Evolutionary conservation across 2,329 filamentous ascomycete species (phyloP), one percentile per base, ranked within the genome.

Genomic region (Fonsecaea erecta): DNA sequence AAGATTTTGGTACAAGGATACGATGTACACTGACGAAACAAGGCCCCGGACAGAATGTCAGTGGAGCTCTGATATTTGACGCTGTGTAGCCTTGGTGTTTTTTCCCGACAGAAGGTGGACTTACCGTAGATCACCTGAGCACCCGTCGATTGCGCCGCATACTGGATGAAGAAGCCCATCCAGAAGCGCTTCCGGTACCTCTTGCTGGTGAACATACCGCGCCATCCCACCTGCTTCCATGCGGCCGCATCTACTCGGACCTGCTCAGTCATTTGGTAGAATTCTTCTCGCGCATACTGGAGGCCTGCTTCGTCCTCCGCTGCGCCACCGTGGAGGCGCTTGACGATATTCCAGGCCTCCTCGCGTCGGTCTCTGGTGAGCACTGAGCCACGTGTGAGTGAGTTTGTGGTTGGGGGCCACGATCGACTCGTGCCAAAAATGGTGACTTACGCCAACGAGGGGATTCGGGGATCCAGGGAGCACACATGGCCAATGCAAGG

Each of bases 271-370:
- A 68, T 70, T 48, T 70, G 68, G 35, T 66, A 70, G 58, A 70
- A 70, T 43, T 70, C 68, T 35, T 64, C 63, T 12, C 61, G 60
- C 14, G 68, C 68, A 58, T 63, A 70, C 32, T 70, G 63, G 12
- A 68, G 43, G 8, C 30, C 32, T n/a, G 52, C 53, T 6, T 62
- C 64, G 56, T 64, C 61, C 16, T 53, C 61, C 18, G 70, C 64
- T 1, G 57, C 46, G 52, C 74, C 69, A 14, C 63, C 63, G 32
- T 81, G 76, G 26, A 84, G 74, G 5, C 74, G 74, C 18, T 75
- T 71, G 9, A 84, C 68, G 1, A 84, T 77, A 7, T 70, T 59
- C 72, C 77, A 80, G 0, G 83, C 83, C 64, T 84, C 80, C 1
- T 82, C 78, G 1, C 74, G 70, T 12, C 76, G 76, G 0, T 81